Conservation (phyloP, 768 basidiomycete genomes). For the Boletellus emodensis region DNA sequence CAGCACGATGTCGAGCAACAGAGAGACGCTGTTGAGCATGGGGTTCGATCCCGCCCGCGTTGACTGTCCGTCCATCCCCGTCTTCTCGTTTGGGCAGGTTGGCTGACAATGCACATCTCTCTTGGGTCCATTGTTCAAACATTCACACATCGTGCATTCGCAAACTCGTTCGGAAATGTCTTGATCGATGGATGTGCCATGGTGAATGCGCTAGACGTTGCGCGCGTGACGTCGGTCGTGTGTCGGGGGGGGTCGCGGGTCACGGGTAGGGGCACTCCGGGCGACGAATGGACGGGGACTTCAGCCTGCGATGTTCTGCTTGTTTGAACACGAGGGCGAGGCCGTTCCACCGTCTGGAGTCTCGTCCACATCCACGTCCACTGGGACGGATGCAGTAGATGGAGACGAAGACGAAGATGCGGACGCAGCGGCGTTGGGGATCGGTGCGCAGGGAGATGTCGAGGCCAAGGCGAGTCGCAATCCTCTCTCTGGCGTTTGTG, state of each 20-base stretch:
- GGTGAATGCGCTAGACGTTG: no score
- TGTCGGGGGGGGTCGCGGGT: neutral
- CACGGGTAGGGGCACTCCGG: slow-evolving; percentile 73
- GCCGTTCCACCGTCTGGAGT: slow-evolving; percentile 59
- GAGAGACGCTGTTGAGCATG: slow-evolving; percentile 76
- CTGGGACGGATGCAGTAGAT: slow-evolving; percentile 19
- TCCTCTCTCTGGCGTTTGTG: no score
- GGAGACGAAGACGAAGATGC: slow-evolving; percentile 63
- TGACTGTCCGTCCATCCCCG: slow-evolving; percentile 58
- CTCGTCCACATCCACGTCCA: neutral
- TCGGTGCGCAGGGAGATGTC: slow-evolving; percentile 32
- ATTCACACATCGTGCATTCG: no score
- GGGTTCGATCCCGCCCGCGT: slow-evolving; percentile 83
- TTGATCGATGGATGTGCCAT: no score
- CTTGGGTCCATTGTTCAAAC: no score
- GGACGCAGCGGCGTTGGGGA: slow-evolving; percentile 57
- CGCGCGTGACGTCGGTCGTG: no score
- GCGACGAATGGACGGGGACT: slow-evolving; percentile 75
- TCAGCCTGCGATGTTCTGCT: slow-evolving; percentile 87
- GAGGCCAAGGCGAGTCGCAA: slow-evolving; percentile 59
- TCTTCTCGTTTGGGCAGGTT: no score
- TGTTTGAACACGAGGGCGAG: slow-evolving; percentile 76
- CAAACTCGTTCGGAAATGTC: no score
- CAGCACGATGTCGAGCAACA: slow-evolving; percentile 48
- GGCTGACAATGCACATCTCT: no score